phyloP scores from a whole-genome alignment of 2,329 filamentous ascomycete genomes.

The Pseudocercospora musae region DNA sequence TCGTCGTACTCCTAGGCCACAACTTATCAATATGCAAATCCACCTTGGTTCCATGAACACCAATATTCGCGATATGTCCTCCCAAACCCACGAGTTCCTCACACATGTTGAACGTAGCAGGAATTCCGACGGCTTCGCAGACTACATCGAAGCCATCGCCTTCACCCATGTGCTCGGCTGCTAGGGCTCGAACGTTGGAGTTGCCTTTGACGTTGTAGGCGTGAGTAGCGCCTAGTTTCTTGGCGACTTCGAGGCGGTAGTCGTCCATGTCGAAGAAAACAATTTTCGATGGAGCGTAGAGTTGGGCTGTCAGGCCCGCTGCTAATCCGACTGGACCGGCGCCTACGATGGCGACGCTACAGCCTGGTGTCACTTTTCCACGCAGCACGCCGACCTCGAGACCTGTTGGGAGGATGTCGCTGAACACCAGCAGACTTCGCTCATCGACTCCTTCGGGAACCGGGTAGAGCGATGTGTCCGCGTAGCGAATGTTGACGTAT shows the following conservation, averaged over 20 bases:
- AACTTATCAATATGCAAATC: constrained; percentile 53
- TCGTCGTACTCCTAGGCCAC: constrained; percentile 49
- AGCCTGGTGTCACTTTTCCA: constrained; percentile 51
- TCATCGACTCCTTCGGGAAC: constrained; percentile 45
- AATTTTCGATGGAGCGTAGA: constrained; percentile 53
- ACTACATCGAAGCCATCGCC: constrained; percentile 56
- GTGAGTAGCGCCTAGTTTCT: constrained; percentile 48
- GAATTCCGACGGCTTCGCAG: constrained; percentile 57
- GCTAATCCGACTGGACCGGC: constrained; percentile 55
- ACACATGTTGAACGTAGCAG: constrained; percentile 51
- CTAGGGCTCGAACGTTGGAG: constrained; percentile 36
- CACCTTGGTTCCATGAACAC: constrained; percentile 55
- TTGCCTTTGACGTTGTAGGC: constrained; percentile 41
- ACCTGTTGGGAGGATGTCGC: constrained; percentile 57
- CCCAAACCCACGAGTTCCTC: constrained; percentile 54
- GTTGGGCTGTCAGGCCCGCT: constrained; percentile 51
- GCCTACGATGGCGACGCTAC: constrained; percentile 54
- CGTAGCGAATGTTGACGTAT: constrained; percentile 53
- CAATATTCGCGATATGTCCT: constrained; percentile 56
- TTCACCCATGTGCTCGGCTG: constrained; percentile 46
- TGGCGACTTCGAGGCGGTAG: constrained; percentile 48
- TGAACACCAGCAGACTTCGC: constrained; percentile 49
- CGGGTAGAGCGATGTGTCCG: constrained; percentile 48
- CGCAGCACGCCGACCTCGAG: constrained; percentile 55
- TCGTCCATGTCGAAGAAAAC: constrained; percentile 54